A percentile compares a stretch with the other conserved stretches of the same genome.
These are phyloP conservation scores for Pseudozyma tsukubaensis DNA, from an alignment of 1,284 basidiomycete genomes.

Conservation along the genomic window DNA sequence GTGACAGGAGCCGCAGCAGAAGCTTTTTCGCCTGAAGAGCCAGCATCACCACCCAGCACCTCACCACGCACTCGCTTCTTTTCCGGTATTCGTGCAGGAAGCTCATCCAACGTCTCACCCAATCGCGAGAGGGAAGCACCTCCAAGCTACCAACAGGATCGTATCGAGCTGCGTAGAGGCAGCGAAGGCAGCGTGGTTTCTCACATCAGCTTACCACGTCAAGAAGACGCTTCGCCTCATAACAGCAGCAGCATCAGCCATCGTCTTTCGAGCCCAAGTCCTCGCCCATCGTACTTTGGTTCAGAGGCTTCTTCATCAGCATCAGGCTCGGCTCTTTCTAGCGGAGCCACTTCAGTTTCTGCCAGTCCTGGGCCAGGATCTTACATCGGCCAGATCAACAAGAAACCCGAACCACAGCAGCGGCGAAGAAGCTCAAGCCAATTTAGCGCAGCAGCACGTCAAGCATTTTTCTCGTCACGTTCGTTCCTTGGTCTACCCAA, in stretches of 20 bases:
- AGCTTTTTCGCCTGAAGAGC: conserved; percentile 28
- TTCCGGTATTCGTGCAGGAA: conserved; percentile 10
- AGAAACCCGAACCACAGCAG: neutral
- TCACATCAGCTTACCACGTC: conserved; percentile 11
- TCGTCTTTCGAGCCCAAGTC: conserved; percentile 4
- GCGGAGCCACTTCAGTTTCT: conserved; percentile 10
- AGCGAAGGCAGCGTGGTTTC: conserved; percentile 36
- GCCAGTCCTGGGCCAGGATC: conserved; percentile 12
- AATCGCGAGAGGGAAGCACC: conserved; percentile 12
- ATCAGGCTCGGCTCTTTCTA: conserved; percentile 1
- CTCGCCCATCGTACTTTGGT: conserved; percentile 24
- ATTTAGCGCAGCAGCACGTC: conserved; percentile 26
- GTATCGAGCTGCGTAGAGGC: conserved; percentile 17
- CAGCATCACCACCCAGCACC: neutral
- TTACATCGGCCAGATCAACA: neutral
- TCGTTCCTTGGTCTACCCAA: conserved; percentile 23
- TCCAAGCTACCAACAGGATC: conserved; percentile 28
- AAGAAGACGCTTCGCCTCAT: conserved; percentile 9
- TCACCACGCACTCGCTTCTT: conserved; percentile 22
- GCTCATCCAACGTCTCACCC: conserved; percentile 7
- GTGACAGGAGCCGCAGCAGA: conserved; percentile 35
- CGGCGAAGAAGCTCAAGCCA: conserved; percentile 25
- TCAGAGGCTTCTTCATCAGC: conserved; percentile 6
- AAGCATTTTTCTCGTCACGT: conserved; percentile 23
- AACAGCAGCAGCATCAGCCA: conserved; percentile 15